Base-by-base conservation (phyloP, 352 stramenopile genomes). In the Phytophthora sp. region DNA sequence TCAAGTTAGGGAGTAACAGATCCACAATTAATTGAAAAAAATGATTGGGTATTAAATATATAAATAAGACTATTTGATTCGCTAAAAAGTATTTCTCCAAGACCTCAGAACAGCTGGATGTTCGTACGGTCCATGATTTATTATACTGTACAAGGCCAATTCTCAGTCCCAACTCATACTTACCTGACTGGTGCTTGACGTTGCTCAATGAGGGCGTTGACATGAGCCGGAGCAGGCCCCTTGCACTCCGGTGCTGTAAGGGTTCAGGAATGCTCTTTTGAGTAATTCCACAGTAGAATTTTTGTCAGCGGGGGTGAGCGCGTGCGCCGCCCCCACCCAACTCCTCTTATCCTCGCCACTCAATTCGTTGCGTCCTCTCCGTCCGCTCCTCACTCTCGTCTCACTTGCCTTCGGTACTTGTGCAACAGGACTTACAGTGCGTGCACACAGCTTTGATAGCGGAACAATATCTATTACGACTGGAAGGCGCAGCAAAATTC, bases 231-330 rank as follows among this genome's bases (percentile, higher is more conserved):
- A 92, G 84, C 84, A 92, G 81, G 79, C 82, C 81, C 81, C 84
- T 88, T 87, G 77, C 79, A 92, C 84, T 77, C 84, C 66, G 81
- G 82, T 89, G 84, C 82, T 92, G 84, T 92, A 92, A 92, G 80
- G 76, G 82, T 72, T 85, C 77, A 89, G 76, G 80, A 88, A 87
- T 89, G 80, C 78, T 81, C 80, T 84, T 89, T 44, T 79, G 73
- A 79, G 80, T 87, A 88, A 88, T 80, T 89, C 72, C 78, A 89
- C 80, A 87, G 80, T 88, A 87, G 66, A 87, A 88, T 89, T 89
- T 89, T 89, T 89, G 80, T 68, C 62, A 89, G 76, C 65, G 80
- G 80, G 79, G 80, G 73, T 76, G 77, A 78, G 80, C 77, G 76
- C 77, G 71, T 87, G 77, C 77, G 80, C 80, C 72, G 77, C 70